Percentiles rank a stretch among this genome's conserved stretches.
These are phyloP conservation scores for Ramaria sp. DNA, from an alignment of 768 basidiomycete genomes.

Conservation along the genomic window DNA sequence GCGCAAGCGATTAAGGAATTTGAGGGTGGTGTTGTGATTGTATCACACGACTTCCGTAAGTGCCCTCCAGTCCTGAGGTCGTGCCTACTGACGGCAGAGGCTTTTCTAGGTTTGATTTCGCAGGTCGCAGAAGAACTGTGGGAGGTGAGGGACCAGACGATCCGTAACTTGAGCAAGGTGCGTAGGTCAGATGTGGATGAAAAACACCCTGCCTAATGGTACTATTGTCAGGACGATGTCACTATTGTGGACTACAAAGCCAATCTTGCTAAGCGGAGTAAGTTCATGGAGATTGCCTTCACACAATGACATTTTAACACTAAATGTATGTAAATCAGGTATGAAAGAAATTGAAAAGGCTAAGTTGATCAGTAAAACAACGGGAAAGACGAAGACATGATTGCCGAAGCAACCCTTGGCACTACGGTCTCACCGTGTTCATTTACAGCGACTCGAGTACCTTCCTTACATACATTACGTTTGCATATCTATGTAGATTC, in stretches of 20 bases:
- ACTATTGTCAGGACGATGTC: slow-evolving; percentile 45
- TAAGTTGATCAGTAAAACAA: slow-evolving; percentile 81
- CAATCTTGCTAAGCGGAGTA: slow-evolving; percentile 70
- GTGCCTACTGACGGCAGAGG: not conserved
- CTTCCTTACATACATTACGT: no score
- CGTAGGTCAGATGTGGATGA: not conserved
- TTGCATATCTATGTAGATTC: no score
- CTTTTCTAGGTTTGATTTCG: slow-evolving; percentile 67
- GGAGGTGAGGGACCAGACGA: slow-evolving; percentile 94
- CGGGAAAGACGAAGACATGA: slow-evolving; percentile 52
- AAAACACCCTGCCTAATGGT: not conserved
- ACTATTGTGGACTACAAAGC: slow-evolving; percentile 92
- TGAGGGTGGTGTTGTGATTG: slow-evolving; percentile 97
- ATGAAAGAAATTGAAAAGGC: slow-evolving; percentile 85
- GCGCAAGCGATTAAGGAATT: slow-evolving; percentile 94
- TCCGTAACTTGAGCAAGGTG: slow-evolving; percentile 77
- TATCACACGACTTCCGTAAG: slow-evolving; percentile 98
- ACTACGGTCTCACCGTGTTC: no score
- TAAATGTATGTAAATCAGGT: slow-evolving; percentile 32
- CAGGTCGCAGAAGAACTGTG: slow-evolving; percentile 98
- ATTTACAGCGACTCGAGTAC: no score
- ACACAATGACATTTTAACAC: not conserved
- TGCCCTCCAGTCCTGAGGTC: slow-evolving; percentile 13
- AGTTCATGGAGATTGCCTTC: slow-evolving; percentile 16
- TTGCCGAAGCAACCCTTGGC: not conserved